Percentiles rank a stretch among this genome's conserved stretches.
These are phyloP conservation scores for Beta macrorhiza DNA, from an alignment of 179 eudicot species.

Conservation along the genomic window DNA sequence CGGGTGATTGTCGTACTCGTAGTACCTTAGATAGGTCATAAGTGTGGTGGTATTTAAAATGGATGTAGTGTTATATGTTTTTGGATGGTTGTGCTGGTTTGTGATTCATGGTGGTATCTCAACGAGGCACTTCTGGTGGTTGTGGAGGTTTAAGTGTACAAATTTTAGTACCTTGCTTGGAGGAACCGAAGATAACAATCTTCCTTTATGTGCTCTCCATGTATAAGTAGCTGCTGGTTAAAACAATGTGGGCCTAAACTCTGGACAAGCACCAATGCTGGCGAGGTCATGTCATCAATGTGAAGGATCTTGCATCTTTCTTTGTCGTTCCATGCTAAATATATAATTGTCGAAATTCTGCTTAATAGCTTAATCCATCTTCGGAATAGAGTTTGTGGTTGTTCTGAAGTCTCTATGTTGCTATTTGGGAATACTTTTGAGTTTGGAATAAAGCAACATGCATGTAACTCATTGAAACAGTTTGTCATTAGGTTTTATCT, in stretches of 20 bases:
- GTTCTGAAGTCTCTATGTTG: background rate
- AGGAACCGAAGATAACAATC: background rate
- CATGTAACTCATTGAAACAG: too few relatives aligned
- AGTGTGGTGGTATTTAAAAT: background rate
- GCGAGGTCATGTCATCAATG: background rate
- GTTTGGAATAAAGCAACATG: background rate
- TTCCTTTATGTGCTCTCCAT: background rate
- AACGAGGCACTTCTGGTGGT: background rate
- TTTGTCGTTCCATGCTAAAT: background rate
- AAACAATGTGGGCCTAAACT: background rate
- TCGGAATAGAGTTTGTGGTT: background rate
- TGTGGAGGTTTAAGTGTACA: background rate
- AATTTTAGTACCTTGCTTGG: background rate
- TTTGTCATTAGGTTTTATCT: background rate
- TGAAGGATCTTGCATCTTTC: background rate
- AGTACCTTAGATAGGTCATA: background rate
- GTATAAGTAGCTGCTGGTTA: background rate
- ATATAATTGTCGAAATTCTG: background rate
- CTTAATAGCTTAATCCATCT: background rate
- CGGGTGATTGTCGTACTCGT: background rate
- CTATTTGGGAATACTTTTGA: background rate
- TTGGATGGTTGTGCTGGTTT: background rate
- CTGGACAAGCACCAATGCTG: background rate
- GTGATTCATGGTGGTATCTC: background rate
- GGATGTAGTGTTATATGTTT: background rate